phyloP scores from a whole-genome alignment of 108 stramenopile genomes.

The Seminavis robusta region DNA sequence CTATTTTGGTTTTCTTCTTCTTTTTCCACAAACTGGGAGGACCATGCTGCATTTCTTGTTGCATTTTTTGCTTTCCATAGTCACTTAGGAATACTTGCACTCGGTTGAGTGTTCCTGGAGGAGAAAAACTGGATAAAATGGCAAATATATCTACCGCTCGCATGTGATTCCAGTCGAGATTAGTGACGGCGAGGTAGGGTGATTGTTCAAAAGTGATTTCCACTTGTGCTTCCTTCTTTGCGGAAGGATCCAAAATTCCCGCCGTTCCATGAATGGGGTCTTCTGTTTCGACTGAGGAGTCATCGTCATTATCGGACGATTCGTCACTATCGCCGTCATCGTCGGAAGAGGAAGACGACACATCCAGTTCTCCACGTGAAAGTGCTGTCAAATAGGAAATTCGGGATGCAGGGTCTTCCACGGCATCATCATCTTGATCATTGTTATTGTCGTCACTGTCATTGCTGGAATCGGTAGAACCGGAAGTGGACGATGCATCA shows the following conservation, averaged over 20 bases:
- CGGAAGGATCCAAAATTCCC: slow-evolving; percentile 71
- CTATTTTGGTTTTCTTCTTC: slow-evolving; percentile 8
- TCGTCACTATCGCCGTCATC: slow-evolving; percentile 24
- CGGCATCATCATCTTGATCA: neutral
- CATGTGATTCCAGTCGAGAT: slow-evolving; percentile 90
- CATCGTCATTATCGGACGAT: slow-evolving; percentile 44
- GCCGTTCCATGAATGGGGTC: slow-evolving; percentile 59
- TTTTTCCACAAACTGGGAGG: slow-evolving; percentile 78
- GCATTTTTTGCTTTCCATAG: slow-evolving; percentile 87
- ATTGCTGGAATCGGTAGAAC: neutral
- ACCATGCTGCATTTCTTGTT: slow-evolving; percentile 76
- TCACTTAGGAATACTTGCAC: slow-evolving; percentile 88
- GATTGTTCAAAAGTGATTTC: slow-evolving; percentile 57
- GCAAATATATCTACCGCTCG: slow-evolving; percentile 88
- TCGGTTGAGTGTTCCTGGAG: slow-evolving; percentile 62
- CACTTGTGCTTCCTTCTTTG: slow-evolving; percentile 38
- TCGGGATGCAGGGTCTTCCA: slow-evolving; percentile 70
- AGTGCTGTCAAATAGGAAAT: slow-evolving; percentile 92
- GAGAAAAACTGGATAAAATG: slow-evolving; percentile 83
- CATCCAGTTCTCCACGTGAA: slow-evolving; percentile 86
- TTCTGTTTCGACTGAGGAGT: slow-evolving; percentile 31
- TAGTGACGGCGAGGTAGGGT: slow-evolving; percentile 74
- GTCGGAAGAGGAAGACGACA: slow-evolving; percentile 59
- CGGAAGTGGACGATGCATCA: neutral
- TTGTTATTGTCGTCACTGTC: slow-evolving; percentile 6